Base-by-base conservation (phyloP, 2,329 filamentous ascomycete genomes). In the Aspergillus brasiliensis region DNA sequence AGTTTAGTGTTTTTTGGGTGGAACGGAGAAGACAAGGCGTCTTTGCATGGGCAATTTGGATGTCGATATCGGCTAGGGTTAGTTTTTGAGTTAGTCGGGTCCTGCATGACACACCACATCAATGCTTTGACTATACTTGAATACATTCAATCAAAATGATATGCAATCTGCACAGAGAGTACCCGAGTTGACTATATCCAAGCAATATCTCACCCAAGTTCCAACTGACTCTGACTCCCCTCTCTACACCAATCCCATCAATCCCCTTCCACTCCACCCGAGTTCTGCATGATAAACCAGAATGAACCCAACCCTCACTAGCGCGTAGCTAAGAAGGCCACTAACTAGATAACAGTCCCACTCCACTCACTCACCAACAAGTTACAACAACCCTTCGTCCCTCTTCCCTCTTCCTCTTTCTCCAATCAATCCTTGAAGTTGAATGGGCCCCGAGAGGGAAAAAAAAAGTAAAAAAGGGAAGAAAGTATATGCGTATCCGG, bases 211-310 rank as follows among this genome's bases (percentile, higher is more conserved):
- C 11, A 34, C 11, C 11, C 13, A 15, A 34, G 11, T 34, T 5
- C 11, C 13, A 15, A 34, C 31, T 34, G 31, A 34, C 31, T 34
- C 17, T 42, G 17, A 19, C 38, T 19, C 38, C n/a, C n/a, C 38
- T 6, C 38, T 13, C 25, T 19, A 49, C 8, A 31, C 7, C 23
- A 34, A 19, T 17, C 31, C 7, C 25, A 19, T 10, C 27, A 31
- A 37, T 19, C 27, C 8, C 11, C 13, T 34, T 34, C 15, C 27
- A 34, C 48, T 21, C 48, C 48, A 51, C 48, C 48, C 10, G 25
- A n/a, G 13, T 52, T 52, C 49, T 52, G 49, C 49, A 52, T 11
- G 46, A 49, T 31, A 49, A 49, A n/a, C 46, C 40, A 44, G 17
- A 42, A 19, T 42, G 38, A 48, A 48, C 21, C 31, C 46, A 27